These are phyloP conservation scores for Paecilomyces niveus DNA, from an alignment of 2,329 filamentous ascomycete genomes.

Conservation along the genomic window DNA sequence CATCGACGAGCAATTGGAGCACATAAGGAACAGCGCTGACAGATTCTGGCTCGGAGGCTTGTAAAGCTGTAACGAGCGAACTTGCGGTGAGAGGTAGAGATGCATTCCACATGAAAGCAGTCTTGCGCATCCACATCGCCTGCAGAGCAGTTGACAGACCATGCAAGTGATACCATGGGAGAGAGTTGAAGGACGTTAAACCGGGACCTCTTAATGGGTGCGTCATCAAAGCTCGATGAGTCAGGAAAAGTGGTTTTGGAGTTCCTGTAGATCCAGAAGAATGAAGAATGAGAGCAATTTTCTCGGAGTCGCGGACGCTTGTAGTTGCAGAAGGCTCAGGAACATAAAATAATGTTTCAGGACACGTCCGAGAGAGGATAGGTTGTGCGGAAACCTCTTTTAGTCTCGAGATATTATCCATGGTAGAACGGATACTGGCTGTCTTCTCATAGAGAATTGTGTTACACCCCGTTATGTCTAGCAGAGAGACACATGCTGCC, in stretches of 20 bases:
- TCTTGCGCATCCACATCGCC: slow-evolving; percentile 39
- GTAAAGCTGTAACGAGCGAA: slow-evolving; percentile 27
- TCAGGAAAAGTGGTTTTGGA: slow-evolving; percentile 40
- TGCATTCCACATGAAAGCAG: slow-evolving; percentile 36
- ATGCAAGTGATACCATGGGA: slow-evolving; percentile 41
- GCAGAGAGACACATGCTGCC: slow-evolving; percentile 33
- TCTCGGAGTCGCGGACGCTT: slow-evolving; percentile 4
- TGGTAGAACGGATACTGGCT: slow-evolving; percentile 23
- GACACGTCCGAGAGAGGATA: background rate
- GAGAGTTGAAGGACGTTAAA: slow-evolving; percentile 35
- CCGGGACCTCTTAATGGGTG: slow-evolving; percentile 29
- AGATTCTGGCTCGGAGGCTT: slow-evolving; percentile 31
- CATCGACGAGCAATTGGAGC: slow-evolving; percentile 34
- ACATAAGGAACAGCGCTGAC: slow-evolving; percentile 37
- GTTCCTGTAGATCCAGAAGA: slow-evolving; percentile 44
- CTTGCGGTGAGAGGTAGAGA: slow-evolving; percentile 32
- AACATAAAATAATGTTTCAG: no score
- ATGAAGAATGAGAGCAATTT: slow-evolving; percentile 37
- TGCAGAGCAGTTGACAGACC: slow-evolving; percentile 36
- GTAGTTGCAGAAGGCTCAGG: background rate
- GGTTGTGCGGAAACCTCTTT: slow-evolving; percentile 17
- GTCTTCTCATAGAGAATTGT: slow-evolving; percentile 33
- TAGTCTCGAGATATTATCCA: slow-evolving; percentile 19
- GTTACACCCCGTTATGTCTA: slow-evolving; percentile 27
- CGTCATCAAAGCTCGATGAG: slow-evolving; percentile 33